Evolutionary conservation across 1,139 yeast species (phyloP).

Genomic region (Sugiyamaella paludigena): DNA sequence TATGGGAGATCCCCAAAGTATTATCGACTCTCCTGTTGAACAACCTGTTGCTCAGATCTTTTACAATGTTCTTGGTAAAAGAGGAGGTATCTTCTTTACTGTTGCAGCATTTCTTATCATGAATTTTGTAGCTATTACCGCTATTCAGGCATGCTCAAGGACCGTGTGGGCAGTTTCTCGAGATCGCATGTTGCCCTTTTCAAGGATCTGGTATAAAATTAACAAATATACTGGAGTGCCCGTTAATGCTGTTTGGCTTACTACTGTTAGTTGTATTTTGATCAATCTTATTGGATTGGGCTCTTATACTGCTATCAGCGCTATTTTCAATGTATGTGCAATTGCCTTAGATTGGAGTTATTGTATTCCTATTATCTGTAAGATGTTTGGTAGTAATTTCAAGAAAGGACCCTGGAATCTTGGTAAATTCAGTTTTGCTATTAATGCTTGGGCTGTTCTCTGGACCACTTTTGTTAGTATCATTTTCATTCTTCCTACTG

Average conservation of each 20-base stretch:
- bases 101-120: slow-evolving; percentile 52
- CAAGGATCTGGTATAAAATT: slow-evolving; percentile 51
- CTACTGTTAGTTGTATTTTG: slow-evolving; percentile 55
- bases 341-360: slow-evolving; percentile 70
- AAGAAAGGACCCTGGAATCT: slow-evolving; percentile 69
- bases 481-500: slow-evolving; percentile 61
- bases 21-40: slow-evolving; percentile 56
- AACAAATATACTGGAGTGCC: slow-evolving; percentile 58
- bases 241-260: slow-evolving; percentile 64
- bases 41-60: slow-evolving; percentile 61
- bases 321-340: slow-evolving; percentile 74
- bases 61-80: slow-evolving; percentile 51
- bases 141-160: slow-evolving; percentile 62
- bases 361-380: slow-evolving; percentile 62
- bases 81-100: slow-evolving; percentile 54
- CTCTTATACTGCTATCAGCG: slow-evolving; percentile 66
- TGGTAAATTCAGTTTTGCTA: slow-evolving; percentile 55
- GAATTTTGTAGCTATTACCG: slow-evolving; percentile 51
- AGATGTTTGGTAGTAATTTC: slow-evolving; percentile 53
- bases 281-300: slow-evolving; percentile 60
- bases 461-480: slow-evolving; percentile 33
- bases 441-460: slow-evolving; percentile 50
- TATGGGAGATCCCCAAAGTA: slow-evolving; percentile 50
- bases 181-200: slow-evolving; percentile 64
- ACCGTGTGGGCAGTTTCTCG: slow-evolving; percentile 68